Percentiles rank a stretch among this genome's conserved stretches.
These are phyloP conservation scores for Russula lepida DNA, from an alignment of 768 basidiomycete genomes.

Conservation along the genomic window DNA sequence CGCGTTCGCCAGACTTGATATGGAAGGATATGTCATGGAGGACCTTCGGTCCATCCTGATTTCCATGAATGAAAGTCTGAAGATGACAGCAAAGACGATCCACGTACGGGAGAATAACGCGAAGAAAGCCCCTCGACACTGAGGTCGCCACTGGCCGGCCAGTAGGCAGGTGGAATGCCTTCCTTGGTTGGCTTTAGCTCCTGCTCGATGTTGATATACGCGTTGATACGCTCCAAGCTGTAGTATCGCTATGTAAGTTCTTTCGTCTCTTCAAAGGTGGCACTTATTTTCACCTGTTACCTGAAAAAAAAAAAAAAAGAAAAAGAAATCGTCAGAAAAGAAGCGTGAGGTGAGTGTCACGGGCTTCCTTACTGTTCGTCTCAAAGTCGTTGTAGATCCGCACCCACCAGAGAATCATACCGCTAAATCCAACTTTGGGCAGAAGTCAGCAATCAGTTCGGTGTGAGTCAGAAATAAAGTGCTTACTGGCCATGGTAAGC, in stretches of 20 bases:
- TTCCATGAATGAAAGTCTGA: constrained; percentile 5
- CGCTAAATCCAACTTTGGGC: constrained; percentile 42
- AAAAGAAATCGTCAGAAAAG: neutral
- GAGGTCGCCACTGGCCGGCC: constrained; percentile 53
- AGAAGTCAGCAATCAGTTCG: neutral
- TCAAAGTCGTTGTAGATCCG: constrained; percentile 40
- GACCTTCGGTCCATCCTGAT: constrained; percentile 46
- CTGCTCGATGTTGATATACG: constrained; percentile 49
- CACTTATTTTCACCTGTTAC: constrained; percentile 24
- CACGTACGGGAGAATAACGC: constrained; percentile 33
- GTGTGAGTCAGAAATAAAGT: too few species aligned
- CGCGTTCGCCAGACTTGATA: constrained; percentile 47
- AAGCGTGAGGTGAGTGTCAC: neutral
- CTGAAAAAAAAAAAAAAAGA: constrained; percentile 7
- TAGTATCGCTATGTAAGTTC: neutral
- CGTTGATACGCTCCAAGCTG: constrained; percentile 44
- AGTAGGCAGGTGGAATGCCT: constrained; percentile 52
- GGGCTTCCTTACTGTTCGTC: constrained; percentile 30
- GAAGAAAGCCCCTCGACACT: constrained; percentile 45
- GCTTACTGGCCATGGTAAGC: constrained; percentile 35
- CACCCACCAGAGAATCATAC: constrained; percentile 45
- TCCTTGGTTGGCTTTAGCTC: constrained; percentile 36
- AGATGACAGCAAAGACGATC: constrained; percentile 40
- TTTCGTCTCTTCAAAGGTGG: neutral
- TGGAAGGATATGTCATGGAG: constrained; percentile 44